Evolutionary conservation across 1,139 yeast genomes (phyloP).

Genomic region (Tardiomyces digboiensis): DNA sequence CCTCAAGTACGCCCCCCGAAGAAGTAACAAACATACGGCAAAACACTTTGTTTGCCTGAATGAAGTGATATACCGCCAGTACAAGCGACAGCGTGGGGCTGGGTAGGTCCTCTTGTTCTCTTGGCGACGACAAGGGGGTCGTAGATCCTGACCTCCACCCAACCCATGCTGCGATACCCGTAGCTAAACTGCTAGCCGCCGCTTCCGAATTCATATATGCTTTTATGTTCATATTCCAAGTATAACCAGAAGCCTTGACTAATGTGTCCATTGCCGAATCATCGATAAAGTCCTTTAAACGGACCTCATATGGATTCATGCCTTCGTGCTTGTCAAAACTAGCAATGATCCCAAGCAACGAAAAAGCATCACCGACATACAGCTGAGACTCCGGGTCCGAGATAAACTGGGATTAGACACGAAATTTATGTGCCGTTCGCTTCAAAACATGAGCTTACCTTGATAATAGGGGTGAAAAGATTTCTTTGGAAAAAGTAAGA

Average conservation of each 20-base stretch:
- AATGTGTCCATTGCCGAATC: constrained; percentile 26
- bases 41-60: constrained; percentile 27
- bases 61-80: constrained; percentile 29
- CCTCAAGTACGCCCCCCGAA: constrained; percentile 8
- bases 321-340: constrained; percentile 29
- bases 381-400: constrained; percentile 10
- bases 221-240: neutral
- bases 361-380: constrained; percentile 27
- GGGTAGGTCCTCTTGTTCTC: neutral
- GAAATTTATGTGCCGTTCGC: too few relatives aligned
- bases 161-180: neutral
- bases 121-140: neutral
- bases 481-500: constrained; percentile 28
- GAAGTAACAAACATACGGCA: constrained; percentile 21
- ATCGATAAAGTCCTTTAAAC: constrained; percentile 32
- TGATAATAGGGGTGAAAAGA: constrained; percentile 28
- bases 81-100: constrained; percentile 18
- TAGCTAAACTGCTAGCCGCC: neutral
- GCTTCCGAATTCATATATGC: neutral
- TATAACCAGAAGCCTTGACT: constrained; percentile 17
- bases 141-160: neutral
- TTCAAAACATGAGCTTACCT: too few relatives aligned
- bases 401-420: too few relatives aligned
- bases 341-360: constrained; percentile 28
- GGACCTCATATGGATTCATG: constrained; percentile 26